Base-by-base conservation (phyloP, 306 rosid species). In the Begonia fuchsioides region DNA sequence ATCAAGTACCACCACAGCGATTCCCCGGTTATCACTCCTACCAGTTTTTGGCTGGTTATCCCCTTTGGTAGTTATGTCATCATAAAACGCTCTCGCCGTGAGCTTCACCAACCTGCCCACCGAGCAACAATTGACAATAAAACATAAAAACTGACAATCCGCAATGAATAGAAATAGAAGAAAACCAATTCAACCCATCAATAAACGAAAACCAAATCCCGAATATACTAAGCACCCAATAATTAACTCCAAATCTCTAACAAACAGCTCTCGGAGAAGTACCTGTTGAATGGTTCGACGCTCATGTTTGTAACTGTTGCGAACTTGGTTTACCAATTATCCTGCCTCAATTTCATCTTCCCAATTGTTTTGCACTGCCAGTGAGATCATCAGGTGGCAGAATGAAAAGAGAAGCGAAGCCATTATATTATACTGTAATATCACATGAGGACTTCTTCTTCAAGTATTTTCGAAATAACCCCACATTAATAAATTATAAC, bases 1-100 rank as follows among this genome's bases (percentile, higher is more conserved):
- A 48, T 90, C 98, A n/a, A 90, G 98, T 14, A 90, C 92, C 40
- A 90, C 98, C n/a, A 90, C 98, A 15, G 95, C 95, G n/a, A 90
- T 82, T 55, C 98, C 98, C 19, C 98, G 64, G 55, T 85, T 90
- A 48, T 90, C 95, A 68, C 94, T 75, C 58, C 94, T 71, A 43
- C 95, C 92, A 0, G 90, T 76, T 67, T 85, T 90, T 46, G 87
- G 94, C 60, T 90, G 98, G 52, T 79, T 85, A 55, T 90, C 98
- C 13, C 95, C 94, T 69, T 85, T 85, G 39, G 82, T 75, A 9
- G 84, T 76, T 35, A 76, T 60, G 58, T 90, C 98, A 52, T 90
- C 95, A 45, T 90, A 85, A 70, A 90, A 85, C 44, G 98, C 94
- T 63, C 98, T 81, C 20, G 85, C 98, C 11, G 82, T 76, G 43